A percentile compares a stretch with the other conserved stretches of the same genome.
Conservation (phyloP, 768 basidiomycete genomes). For the Mycena chlorophos region DNA sequence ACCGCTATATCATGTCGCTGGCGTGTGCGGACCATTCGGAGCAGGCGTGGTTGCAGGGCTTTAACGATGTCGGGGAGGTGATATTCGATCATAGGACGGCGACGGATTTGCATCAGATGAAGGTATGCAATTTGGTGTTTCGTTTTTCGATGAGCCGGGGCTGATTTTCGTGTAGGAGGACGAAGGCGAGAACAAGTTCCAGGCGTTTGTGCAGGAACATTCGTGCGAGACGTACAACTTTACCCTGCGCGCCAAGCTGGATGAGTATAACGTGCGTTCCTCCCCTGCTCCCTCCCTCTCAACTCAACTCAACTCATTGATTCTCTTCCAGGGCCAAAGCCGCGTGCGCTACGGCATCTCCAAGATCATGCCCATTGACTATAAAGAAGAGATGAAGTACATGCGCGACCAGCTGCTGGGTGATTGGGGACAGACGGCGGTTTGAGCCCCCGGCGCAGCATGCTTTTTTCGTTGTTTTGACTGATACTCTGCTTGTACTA, state of each 20-base stretch:
- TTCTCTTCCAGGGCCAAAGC: constrained; percentile 63
- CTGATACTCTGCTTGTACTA: too few relatives aligned
- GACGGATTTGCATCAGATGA: constrained; percentile 73
- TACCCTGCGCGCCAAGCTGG: constrained; percentile 81
- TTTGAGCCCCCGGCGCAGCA: not conserved
- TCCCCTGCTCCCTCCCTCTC: not conserved
- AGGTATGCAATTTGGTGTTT: constrained; percentile 43
- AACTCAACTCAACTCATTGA: not conserved
- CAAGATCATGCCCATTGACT: constrained; percentile 65
- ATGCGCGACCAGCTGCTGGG: constrained; percentile 62
- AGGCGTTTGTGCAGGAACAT: constrained; percentile 59
- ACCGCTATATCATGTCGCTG: constrained; percentile 84
- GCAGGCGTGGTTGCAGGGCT: constrained; percentile 91
- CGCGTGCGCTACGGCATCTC: constrained; percentile 84
- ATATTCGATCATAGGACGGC: constrained; percentile 74
- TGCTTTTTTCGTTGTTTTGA: too few relatives aligned
- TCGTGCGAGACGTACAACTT: constrained; percentile 78
- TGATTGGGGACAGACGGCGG: constrained; percentile 48
- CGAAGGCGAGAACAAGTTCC: constrained; percentile 55
- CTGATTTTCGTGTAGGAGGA: constrained; percentile 44
- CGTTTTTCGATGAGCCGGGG: not conserved
- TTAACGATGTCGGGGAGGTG: constrained; percentile 84
- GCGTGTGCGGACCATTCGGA: constrained; percentile 88
- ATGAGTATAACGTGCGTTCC: constrained; percentile 73
- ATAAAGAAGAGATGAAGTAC: constrained; percentile 60